Conservation (phyloP, 331 rosid species). For the Prunus yedoensis region DNA sequence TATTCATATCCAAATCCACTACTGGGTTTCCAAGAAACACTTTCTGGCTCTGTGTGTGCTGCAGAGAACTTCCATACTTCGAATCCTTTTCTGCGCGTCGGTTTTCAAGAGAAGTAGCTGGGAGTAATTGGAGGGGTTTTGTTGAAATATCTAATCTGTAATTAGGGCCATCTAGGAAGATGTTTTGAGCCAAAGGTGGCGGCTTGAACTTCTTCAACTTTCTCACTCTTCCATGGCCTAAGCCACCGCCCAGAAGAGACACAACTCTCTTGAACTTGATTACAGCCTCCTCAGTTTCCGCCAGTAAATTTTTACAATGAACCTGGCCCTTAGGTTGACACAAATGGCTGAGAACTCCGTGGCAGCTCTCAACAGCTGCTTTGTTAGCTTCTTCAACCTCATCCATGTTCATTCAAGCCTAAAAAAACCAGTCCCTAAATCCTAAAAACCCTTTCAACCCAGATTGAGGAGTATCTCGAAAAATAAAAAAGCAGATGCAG, state of each 20-base stretch:
- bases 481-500: no score
- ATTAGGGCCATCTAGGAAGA: slow-evolving; percentile 61
- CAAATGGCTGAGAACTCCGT: slow-evolving; percentile 58
- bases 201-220: slow-evolving; percentile 44
- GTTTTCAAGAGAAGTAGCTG: slow-evolving; percentile 20
- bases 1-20: slow-evolving; percentile 43
- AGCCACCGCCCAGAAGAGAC: slow-evolving; percentile 55
- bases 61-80: slow-evolving; percentile 31
- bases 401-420: slow-evolving; percentile 52
- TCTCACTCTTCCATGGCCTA: slow-evolving; percentile 83
- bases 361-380: slow-evolving; percentile 82
- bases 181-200: slow-evolving; percentile 50
- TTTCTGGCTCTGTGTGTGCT: neutral
- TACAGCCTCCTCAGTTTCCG: slow-evolving; percentile 78
- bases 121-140: slow-evolving; percentile 41
- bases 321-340: slow-evolving; percentile 59
- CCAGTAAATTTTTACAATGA: slow-evolving; percentile 48
- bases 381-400: slow-evolving; percentile 84
- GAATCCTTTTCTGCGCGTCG: slow-evolving; percentile 40
- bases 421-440: slow-evolving; percentile 11
- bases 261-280: slow-evolving; percentile 77
- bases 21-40: slow-evolving; percentile 53
- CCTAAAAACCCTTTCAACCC: slow-evolving; percentile 8
- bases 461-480: neutral
- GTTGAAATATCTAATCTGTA: slow-evolving; percentile 38